phyloP scores from a whole-genome alignment of 257 asterid genomes.

The Sherardia arvensis region DNA sequence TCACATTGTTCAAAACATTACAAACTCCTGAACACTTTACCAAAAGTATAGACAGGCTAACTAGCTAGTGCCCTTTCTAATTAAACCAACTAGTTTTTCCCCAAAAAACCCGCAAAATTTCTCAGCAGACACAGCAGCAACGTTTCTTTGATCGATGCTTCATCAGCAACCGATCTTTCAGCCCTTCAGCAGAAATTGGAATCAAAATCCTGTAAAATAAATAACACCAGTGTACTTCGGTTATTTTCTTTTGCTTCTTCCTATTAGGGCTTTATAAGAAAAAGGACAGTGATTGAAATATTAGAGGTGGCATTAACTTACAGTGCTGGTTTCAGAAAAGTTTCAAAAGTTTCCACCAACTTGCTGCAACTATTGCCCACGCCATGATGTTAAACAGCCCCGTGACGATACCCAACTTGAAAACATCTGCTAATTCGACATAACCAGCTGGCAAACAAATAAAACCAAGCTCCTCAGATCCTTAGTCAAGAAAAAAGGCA shows the following conservation, averaged over 20 bases:
- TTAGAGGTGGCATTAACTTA: constrained; percentile 11
- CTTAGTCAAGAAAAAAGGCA: not conserved
- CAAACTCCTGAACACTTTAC: not conserved
- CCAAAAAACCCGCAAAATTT: not conserved
- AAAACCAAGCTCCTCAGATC: not conserved
- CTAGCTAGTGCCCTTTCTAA: not conserved
- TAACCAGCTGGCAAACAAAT: constrained; percentile 56
- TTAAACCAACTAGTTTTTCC: not conserved
- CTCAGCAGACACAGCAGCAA: not conserved
- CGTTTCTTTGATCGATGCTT: not conserved
- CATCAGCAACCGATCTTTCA: not conserved
- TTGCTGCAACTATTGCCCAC: constrained; percentile 61
- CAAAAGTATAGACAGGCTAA: not conserved
- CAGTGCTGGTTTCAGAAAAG: constrained; percentile 41
- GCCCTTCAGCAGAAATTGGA: not conserved
- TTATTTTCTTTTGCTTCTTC: not conserved
- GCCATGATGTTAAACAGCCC: constrained; percentile 45
- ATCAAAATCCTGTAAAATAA: not conserved
- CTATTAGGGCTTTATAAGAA: not conserved
- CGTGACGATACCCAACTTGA: constrained; percentile 50
- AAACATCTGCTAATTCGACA: constrained; percentile 51
- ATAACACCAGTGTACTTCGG: too few species aligned
- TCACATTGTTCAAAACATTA: not conserved
- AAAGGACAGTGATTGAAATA: not conserved
- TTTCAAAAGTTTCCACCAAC: constrained; percentile 88